Percentiles rank a stretch among this genome's conserved stretches.
Evolutionary conservation across 2,329 filamentous ascomycete species (phyloP).

Genomic region (Blumeriella jaapii): DNA sequence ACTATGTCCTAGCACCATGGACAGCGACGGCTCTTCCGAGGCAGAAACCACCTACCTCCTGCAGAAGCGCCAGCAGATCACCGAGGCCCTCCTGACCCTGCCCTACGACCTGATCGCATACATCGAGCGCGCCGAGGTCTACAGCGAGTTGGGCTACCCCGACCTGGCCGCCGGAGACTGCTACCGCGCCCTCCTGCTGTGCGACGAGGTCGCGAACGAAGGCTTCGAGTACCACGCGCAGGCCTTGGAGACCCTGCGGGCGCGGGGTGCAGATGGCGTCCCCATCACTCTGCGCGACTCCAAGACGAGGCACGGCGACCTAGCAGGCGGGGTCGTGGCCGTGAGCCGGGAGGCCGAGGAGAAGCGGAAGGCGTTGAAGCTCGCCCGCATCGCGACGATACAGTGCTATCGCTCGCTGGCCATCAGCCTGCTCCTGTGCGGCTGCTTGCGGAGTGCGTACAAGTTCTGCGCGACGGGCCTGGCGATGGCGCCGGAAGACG

Average conservation of each 20-base stretch:
- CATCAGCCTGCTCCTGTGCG: constrained; percentile 48
- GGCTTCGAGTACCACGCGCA: constrained; percentile 72
- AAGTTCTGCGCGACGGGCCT: constrained; percentile 54
- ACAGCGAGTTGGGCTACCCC: constrained; percentile 69
- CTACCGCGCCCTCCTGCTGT: constrained; percentile 77
- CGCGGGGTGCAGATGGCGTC: constrained; percentile 17
- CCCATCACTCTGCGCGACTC: constrained; percentile 33
- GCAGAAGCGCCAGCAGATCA: constrained; percentile 43
- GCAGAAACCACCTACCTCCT: constrained; percentile 31
- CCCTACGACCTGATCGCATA: constrained; percentile 55
- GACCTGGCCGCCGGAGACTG: constrained; percentile 85
- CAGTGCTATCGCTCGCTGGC: constrained; percentile 49
- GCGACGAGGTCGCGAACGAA: constrained; percentile 68
- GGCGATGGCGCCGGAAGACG: constrained; percentile 40
- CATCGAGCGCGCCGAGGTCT: constrained; percentile 56
- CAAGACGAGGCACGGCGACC: constrained; percentile 8
- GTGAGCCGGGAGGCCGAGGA: constrained; percentile 26
- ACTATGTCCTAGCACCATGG: constrained; percentile 4
- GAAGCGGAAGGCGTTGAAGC: constrained; percentile 28
- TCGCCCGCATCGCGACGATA: constrained; percentile 40
- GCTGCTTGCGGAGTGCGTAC: constrained; percentile 56
- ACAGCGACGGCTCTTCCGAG: constrained; percentile 19
- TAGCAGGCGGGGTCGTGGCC: constrained; percentile 9
- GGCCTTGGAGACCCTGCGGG: constrained; percentile 35
- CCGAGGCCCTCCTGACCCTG: constrained; percentile 37